phyloP scores from a whole-genome alignment of 805 yeast species.

The Candida anglica region DNA sequence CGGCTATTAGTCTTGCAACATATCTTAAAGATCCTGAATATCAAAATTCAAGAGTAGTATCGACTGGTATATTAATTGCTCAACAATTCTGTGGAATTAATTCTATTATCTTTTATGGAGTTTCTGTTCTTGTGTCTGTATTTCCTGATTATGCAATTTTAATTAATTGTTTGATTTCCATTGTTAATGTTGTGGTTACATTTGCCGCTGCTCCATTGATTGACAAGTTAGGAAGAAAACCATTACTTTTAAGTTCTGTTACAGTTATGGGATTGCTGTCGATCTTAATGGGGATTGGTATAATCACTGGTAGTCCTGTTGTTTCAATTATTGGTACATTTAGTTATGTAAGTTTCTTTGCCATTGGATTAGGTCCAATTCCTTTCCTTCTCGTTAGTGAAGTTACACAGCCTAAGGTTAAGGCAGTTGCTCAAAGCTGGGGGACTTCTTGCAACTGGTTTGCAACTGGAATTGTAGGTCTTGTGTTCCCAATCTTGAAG shows the following conservation, averaged over 20 bases:
- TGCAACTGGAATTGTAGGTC: constrained; percentile 81
- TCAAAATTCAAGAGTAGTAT: constrained; percentile 56
- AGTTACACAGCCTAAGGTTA: constrained; percentile 76
- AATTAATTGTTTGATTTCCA: constrained; percentile 73
- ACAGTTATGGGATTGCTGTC: constrained; percentile 65
- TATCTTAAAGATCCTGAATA: constrained; percentile 54
- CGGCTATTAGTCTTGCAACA: constrained; percentile 21
- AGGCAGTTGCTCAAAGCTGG: constrained; percentile 86
- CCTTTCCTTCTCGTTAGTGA: constrained; percentile 89
- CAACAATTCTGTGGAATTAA: constrained; percentile 95
- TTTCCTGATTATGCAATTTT: constrained; percentile 69
- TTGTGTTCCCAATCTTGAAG: constrained; percentile 71
- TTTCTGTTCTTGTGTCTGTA: constrained; percentile 66
- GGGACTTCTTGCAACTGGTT: constrained; percentile 92
- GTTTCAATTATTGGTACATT: constrained; percentile 64
- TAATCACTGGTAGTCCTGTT: constrained; percentile 41
- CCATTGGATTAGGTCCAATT: constrained; percentile 91
- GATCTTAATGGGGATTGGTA: constrained; percentile 62
- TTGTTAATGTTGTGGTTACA: constrained; percentile 73
- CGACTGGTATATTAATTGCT: constrained; percentile 69
- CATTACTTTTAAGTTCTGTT: constrained; percentile 64
- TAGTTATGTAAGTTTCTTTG: constrained; percentile 77
- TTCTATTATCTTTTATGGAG: constrained; percentile 91
- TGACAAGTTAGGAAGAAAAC: constrained; percentile 72
- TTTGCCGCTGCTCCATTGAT: constrained; percentile 68